Evolutionary conservation across 306 rosid genomes (phyloP).

Genomic region (barrel medic (Medicago truncatula)): DNA sequence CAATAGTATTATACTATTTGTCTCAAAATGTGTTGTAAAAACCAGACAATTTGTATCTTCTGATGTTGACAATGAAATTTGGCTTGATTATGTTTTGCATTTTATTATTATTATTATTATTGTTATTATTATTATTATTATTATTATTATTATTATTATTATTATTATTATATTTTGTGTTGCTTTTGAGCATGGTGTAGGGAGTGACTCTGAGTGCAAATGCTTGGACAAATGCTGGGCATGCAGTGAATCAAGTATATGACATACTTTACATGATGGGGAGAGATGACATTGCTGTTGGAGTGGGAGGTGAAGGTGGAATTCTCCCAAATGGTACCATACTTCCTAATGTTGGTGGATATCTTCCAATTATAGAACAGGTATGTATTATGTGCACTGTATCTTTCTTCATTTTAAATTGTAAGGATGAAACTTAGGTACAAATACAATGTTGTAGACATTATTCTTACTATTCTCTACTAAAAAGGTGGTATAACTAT

Average conservation of each 20-base stretch:
- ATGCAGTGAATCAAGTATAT: slow-evolving; percentile 88
- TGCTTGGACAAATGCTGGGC: slow-evolving; percentile 89
- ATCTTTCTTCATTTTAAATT: neutral
- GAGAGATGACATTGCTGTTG: slow-evolving; percentile 82
- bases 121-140: slow-evolving; percentile 25
- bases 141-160: neutral
- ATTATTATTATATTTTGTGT: too few relatives aligned
- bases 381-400: slow-evolving; percentile 40
- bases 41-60: slow-evolving; percentile 7
- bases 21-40: slow-evolving; percentile 26
- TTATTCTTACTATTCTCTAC: too few relatives aligned
- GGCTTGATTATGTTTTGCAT: slow-evolving; percentile 12
- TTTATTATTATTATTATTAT: slow-evolving; percentile 8
- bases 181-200: too few relatives aligned
- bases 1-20: slow-evolving; percentile 10
- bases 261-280: slow-evolving; percentile 93
- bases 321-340: slow-evolving; percentile 74
- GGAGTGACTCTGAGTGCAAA: slow-evolving; percentile 76
- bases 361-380: slow-evolving; percentile 91
- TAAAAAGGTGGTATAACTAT: too few relatives aligned
- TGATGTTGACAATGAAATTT: slow-evolving; percentile 30
- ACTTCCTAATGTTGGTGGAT: slow-evolving; percentile 88
- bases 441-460: too few relatives aligned
- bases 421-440: too few relatives aligned
- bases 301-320: slow-evolving; percentile 96